Evolutionary conservation across 83 land plant genomes (phyloP), one percentile per base, ranked within the genome.

Genomic region (Diphasiastrum complanatum): DNA sequence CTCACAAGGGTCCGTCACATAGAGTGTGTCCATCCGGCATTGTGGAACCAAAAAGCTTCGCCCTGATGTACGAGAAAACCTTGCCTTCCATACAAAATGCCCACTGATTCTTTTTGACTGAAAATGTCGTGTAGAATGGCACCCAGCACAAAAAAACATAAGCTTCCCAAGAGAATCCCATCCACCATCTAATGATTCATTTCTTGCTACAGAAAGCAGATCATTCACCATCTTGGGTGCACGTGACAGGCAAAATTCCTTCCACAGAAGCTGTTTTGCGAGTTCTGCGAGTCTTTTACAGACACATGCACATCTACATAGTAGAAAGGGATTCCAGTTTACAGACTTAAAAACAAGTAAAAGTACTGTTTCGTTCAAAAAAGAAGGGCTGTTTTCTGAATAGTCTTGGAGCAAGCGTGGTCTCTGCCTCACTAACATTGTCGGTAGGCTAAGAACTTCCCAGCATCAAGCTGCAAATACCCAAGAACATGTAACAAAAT

Each of bases 221-320:
- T 89, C 89, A 25, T 70, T 50, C 76, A 87, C 85, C 98, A 93
- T 93, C 47, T 81, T 85, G 26, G 99, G 99, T 12, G 96, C 99
- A 30, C 96, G 71, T 0, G 86, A 74, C 16, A 72, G 65, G 55
- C 96, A 93, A 45, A 93, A 93, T 67, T 86, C 91, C 58, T 86
- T 89, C 99, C 96, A 93, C 5, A 93, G 64, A 16, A 81, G 73
- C 37, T 80, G 47, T 38, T 89, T 89, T 10, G 85, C 79, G 50
- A 83, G 64, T 27, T 79, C 92, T 54, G 78, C 80, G 34, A 83
- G 78, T 75, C 81, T 70, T 67, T 89, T 93, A 79, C 96, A 93
- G 18, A 80, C 84, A 47, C 86, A 78, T 10, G 97, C 85, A 0
- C 73, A 36, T 23, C 73, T 49, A 5, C 82, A 82, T 61, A 93